Percentiles rank a stretch among this genome's conserved stretches.
phyloP scores from a whole-genome alignment of 2,329 filamentous ascomycete genomes.

The Claviceps monticola region DNA sequence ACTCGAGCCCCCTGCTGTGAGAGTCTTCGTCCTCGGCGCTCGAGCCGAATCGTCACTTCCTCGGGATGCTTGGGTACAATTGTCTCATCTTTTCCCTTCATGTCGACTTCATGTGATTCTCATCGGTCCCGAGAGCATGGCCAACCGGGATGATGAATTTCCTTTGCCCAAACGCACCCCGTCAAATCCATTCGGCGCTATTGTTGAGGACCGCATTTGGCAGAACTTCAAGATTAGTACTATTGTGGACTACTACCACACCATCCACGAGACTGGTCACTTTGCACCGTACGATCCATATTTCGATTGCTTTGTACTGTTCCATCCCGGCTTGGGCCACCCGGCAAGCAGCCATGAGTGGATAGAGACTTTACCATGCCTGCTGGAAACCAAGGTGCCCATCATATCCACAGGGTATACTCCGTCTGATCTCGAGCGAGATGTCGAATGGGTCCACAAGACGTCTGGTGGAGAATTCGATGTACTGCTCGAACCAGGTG shows the following conservation, averaged over 20 bases:
- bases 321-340: constrained; percentile 92
- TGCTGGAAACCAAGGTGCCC: constrained; percentile 90
- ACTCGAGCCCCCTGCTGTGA: constrained; percentile 73
- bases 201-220: constrained; percentile 82
- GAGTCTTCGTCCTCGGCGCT: constrained; percentile 85
- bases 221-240: constrained; percentile 92
- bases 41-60: constrained; percentile 95
- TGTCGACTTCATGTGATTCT: constrained; percentile 85
- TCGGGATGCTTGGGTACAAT: constrained; percentile 83
- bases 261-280: constrained; percentile 75
- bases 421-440: constrained; percentile 83
- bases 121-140: constrained; percentile 92
- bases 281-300: constrained; percentile 96
- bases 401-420: constrained; percentile 94
- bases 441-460: constrained; percentile 79
- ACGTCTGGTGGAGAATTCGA: constrained; percentile 86
- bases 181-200: constrained; percentile 80
- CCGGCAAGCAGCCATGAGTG: constrained; percentile 89
- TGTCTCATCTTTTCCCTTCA: constrained; percentile 89
- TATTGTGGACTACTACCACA: constrained; percentile 97
- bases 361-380: constrained; percentile 75
- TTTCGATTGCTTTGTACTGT: constrained; percentile 93
- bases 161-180: constrained; percentile 77
- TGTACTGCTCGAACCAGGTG: constrained; percentile 76
- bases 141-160: constrained; percentile 84